Evolutionary conservation across 768 basidiomycete species (phyloP).

Genomic region (Daedaleopsis sinensis): DNA sequence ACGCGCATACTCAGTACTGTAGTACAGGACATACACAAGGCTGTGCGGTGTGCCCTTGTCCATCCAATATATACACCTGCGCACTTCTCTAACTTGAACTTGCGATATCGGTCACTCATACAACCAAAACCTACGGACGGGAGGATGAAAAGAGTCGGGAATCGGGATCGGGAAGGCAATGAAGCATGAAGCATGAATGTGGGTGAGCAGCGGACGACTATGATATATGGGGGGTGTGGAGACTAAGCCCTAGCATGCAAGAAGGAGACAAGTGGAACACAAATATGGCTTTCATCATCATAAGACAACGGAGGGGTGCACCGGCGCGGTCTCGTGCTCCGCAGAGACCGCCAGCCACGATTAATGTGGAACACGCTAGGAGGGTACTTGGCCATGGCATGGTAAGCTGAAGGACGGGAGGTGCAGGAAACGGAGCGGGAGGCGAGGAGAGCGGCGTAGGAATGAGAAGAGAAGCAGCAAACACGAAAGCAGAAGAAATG

Average conservation of each 20-base stretch:
- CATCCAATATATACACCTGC: conserved; percentile 25
- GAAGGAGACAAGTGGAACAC: conserved; percentile 14
- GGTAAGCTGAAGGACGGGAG: background rate
- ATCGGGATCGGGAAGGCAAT: conserved; percentile 11
- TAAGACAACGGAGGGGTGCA: background rate
- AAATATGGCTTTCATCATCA: conserved; percentile 9
- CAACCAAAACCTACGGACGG: conserved; percentile 24
- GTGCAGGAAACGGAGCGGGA: background rate
- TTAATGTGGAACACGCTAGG: conserved; percentile 11
- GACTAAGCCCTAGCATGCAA: conserved; percentile 22
- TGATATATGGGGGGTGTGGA: conserved; percentile 26
- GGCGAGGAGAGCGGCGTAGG: conserved; percentile 12
- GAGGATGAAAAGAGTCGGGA: background rate
- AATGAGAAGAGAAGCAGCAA: conserved; percentile 12
- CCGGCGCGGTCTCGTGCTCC: conserved; percentile 13
- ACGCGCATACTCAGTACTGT: background rate
- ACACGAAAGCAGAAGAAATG: conserved; percentile 5
- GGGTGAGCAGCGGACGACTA: conserved; percentile 25
- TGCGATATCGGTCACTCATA: conserved; percentile 27
- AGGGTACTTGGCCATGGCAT: conserved; percentile 12
- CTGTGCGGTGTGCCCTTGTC: conserved; percentile 12
- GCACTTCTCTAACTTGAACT: conserved; percentile 25
- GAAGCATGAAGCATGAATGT: conserved; percentile 21
- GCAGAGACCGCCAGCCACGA: conserved; percentile 18
- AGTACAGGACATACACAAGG: conserved; percentile 1